Evolutionary conservation across 495 filamentous ascomycete species (phyloP), one percentile per base, ranked within the genome.

Genomic region (Podospora didyma): DNA sequence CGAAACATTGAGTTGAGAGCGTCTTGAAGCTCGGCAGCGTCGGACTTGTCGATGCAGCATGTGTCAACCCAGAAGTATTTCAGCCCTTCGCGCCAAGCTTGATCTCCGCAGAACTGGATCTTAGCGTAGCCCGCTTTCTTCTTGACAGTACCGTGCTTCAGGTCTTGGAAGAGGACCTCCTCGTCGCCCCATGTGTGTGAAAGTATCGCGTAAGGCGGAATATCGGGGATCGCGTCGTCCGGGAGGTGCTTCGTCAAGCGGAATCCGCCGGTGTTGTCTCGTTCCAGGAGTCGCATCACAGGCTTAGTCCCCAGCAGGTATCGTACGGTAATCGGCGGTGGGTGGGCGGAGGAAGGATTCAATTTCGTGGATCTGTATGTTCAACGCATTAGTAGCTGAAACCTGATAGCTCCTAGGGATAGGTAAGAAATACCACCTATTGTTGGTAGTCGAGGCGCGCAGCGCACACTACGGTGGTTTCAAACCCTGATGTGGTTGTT

Each of bases 371-470:
- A 46, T 46, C 42, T 46, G 42, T n/a, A 42, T 28, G 49, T 16
- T 9, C 19, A 52, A 39, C 28, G 41, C n/a, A 52, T 52, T 17
- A 52, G 49, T 42, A 52, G 49, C 49, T 41, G 49, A 52, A 52
- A 41, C 31, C 22, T 21, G 21, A 34, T 39, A 9, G 41, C 28
- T 39, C 7, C 34, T 37, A 37, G 34, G 37, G 16, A 42, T 46
- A 52, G 49, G 41, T 34, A 41, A 37, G 49, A 52, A 52, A 39
- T 52, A 42, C 49, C 49, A n/a, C n/a, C n/a, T 41, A 52, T 34
- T 17, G 49, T 24, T 10, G 24, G 21, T 35, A 51, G 24, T 6
- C 31, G 22, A 28, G 3, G 39, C 28, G 42, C n/a, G n/a, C n/a
- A n/a, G n/a, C n/a, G n/a, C n/a, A n/a, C n/a, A n/a, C n/a, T n/a